Conservation (phyloP, 208 protist species). For the Leishmania lainsoni region DNA sequence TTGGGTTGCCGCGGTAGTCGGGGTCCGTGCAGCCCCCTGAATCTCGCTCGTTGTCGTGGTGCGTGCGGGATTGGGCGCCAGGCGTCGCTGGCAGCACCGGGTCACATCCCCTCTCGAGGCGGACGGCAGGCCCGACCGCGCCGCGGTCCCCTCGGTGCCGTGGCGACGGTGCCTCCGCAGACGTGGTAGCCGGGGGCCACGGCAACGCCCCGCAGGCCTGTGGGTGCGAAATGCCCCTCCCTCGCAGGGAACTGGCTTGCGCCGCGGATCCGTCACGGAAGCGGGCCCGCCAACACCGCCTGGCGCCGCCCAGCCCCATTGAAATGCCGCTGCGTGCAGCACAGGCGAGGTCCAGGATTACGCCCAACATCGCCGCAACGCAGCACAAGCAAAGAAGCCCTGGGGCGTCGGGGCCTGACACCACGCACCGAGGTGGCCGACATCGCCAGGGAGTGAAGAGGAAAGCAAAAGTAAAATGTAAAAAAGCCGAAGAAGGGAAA, state of each 20-base stretch:
- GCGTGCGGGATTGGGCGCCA: background rate
- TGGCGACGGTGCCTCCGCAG: background rate
- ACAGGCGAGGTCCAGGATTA: background rate
- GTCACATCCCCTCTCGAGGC: background rate
- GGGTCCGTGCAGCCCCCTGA: no score
- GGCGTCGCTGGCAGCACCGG: background rate
- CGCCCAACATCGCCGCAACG: background rate
- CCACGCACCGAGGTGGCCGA: no score
- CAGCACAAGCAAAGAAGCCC: background rate
- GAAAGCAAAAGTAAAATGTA: no score
- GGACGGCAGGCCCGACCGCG: background rate
- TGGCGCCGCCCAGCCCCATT: background rate
- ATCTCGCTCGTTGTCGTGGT: no score
- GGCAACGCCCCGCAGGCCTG: background rate
- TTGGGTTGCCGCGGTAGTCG: no score
- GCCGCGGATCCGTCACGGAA: background rate
- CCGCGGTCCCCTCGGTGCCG: background rate
- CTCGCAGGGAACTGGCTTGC: no score
- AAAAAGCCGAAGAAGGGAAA: no score
- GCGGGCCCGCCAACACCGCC: background rate
- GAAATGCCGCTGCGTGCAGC: background rate
- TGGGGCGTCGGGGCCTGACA: no score
- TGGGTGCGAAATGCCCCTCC: background rate
- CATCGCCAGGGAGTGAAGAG: no score
- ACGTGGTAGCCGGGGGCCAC: background rate